Base-by-base conservation (phyloP, 805 yeast genomes). In the Saturnispora serradocipensis region DNA sequence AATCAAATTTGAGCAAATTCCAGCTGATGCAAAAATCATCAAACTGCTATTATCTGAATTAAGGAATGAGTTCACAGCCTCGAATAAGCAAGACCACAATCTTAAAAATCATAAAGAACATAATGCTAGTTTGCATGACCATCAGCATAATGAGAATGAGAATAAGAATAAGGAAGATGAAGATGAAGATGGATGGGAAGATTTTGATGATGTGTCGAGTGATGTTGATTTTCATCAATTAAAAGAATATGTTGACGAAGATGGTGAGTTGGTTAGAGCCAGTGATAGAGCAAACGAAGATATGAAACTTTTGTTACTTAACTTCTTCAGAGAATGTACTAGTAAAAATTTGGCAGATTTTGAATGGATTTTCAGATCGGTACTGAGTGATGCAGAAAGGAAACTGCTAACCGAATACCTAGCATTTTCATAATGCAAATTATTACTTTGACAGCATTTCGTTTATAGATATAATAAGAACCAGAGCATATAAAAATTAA, bases 131-230 rank as follows among this genome's bases (percentile, higher is more conserved):
- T 43, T 24, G 3, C 45, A 48, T 10, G 51, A 39, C 1, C 72
- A 57, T 2, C 74, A 61, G 8, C 73, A 60, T n/a, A 79, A 59
- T 15, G 70, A 60, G 32, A 75, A 64, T n/a, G 73, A 61, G 22
- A 73, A 60, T 15, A 79, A 60, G 15, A 70, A 60, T 34, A 74
- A 64, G n/a, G 73, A 61, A 24, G 77, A 71, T 38, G 80, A 69
- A 13, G 83, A 72, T 39, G 80, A 69, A 13, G 83, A 72, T 22
- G 88, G 76, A 1, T 85, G 93, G 90, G 93, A 86, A 59, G 93
- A 85, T 58, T 69, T 83, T 54, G 88, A 84, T 15, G 86, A 81
- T 47, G 68, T 79, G 43, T 86, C 43, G 6, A 43, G 82, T 1
- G 78, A 74, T 1, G 78, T 86, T 3, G 77, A 79, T 46, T 84